Evolutionary conservation across 2,329 filamentous ascomycete species (phyloP), one percentile per base, ranked within the genome.

Genomic region (Paracoccidioides lutzii): DNA sequence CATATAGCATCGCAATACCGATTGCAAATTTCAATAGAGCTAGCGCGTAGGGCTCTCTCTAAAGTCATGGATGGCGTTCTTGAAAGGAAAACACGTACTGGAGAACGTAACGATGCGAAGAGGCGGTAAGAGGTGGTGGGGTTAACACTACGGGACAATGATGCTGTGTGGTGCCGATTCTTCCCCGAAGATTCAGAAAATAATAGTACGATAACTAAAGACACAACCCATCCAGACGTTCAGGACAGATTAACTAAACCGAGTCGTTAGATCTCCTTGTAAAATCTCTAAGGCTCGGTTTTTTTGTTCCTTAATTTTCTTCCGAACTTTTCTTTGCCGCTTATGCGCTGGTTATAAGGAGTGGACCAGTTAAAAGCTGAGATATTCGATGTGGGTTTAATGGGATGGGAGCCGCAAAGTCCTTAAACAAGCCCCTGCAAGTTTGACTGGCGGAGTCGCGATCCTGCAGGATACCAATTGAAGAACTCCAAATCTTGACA

Each of bases 101-200:
- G 33, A 35, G 22, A 49, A 33, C 3, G 53, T 22, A 42, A 30
- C 32, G 53, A 40, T 38, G 37, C 15, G 35, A 54, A 54, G 53
- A 49, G 43, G 53, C 53, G 53, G 53, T 54, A 54, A 54, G 53
- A 10, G 15, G 43, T 54, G 40, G 52, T 48, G 53, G 53, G 44
- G 53, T 54, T 22, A 15, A 35, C 9, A 40, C 10, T 44, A 46
- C n/a, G 33, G 22, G 8, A 30, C 3, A 15, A n/a, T 5, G 15
- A 45, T 10, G 15, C 6, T 22, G 42, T 45, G 52, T 46, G 52
- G 32, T 35, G 52, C 28, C 32, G 14, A 33, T 42, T 35, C 32
- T 12, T 12, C 5, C 22, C 41, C 10, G 32, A 53, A 53, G 7
- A 15, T 48, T 12, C n/a, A 46, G 44, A 32, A 48, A 12, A 33